These are phyloP conservation scores for Alternaria sp. DNA, from an alignment of 2,329 filamentous ascomycete genomes.

Conservation along the genomic window DNA sequence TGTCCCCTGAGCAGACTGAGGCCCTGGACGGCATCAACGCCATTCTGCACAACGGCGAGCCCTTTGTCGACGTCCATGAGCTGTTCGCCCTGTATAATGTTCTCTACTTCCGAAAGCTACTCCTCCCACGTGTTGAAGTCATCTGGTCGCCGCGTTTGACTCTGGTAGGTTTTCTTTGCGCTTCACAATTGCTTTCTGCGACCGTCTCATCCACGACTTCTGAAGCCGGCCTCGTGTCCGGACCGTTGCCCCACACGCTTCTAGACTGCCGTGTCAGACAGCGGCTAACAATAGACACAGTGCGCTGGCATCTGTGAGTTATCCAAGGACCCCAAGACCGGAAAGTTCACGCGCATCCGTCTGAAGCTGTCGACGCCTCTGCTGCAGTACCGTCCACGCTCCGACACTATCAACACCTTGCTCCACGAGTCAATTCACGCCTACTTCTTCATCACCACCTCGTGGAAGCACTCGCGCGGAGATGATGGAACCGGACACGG, in stretches of 20 bases:
- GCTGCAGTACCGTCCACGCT: slow-evolving; percentile 54
- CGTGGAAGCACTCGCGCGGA: slow-evolving; percentile 53
- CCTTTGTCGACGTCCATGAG: slow-evolving; percentile 53
- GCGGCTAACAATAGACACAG: slow-evolving; percentile 32
- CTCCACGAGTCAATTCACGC: slow-evolving; percentile 57
- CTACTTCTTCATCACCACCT: slow-evolving; percentile 57
- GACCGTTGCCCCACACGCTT: slow-evolving; percentile 22
- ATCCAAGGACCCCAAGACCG: slow-evolving; percentile 47
- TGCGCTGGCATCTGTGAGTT: slow-evolving; percentile 58
- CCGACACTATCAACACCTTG: slow-evolving; percentile 55
- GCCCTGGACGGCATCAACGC: slow-evolving; percentile 46
- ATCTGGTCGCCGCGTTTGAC: slow-evolving; percentile 55
- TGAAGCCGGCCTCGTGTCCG: slow-evolving; percentile 12
- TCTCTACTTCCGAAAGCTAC: slow-evolving; percentile 54
- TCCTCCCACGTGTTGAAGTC: slow-evolving; percentile 53
- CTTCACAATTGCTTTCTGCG: slow-evolving; percentile 17
- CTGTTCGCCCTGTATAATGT: slow-evolving; percentile 53
- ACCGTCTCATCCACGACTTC: slow-evolving; percentile 12
- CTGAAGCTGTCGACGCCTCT: slow-evolving; percentile 56
- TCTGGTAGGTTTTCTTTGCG: slow-evolving; percentile 32
- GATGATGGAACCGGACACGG: slow-evolving; percentile 56
- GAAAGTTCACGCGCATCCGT: slow-evolving; percentile 51
- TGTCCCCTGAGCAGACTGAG: slow-evolving; percentile 45
- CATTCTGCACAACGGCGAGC: slow-evolving; percentile 50
- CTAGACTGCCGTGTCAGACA: slow-evolving; percentile 18